Evolutionary conservation across 1,284 basidiomycete species (phyloP).

Genomic region (Blastosporella zonata): DNA sequence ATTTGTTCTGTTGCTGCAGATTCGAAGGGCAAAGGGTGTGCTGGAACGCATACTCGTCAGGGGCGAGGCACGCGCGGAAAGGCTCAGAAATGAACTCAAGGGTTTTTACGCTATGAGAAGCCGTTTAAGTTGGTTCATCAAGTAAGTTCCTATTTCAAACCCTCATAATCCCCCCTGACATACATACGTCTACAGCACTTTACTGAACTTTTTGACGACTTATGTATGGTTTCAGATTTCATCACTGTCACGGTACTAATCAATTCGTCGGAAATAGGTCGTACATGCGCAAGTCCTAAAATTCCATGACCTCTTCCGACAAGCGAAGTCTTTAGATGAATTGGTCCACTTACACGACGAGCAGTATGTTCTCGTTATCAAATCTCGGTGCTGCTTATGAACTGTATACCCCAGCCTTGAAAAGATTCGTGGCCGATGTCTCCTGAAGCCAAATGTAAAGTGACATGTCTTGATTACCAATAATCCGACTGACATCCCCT

Average conservation of each 20-base stretch:
- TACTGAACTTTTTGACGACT: constrained; percentile 72
- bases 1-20: constrained; percentile 76
- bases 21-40: constrained; percentile 68
- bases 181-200: constrained; percentile 43
- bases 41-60: constrained; percentile 68
- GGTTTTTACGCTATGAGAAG: constrained; percentile 71
- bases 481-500: neutral
- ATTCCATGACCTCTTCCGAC: constrained; percentile 56
- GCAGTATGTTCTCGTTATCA: constrained; percentile 51
- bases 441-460: constrained; percentile 65
- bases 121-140: constrained; percentile 78
- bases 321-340: constrained; percentile 67
- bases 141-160: constrained; percentile 47
- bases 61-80: constrained; percentile 32
- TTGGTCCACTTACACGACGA: constrained; percentile 71
- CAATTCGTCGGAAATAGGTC: constrained; percentile 45
- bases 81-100: constrained; percentile 49
- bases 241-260: constrained; percentile 2
- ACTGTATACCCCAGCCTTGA: constrained; percentile 48
- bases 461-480: neutral
- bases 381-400: neutral
- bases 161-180: neutral
- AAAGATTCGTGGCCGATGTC: constrained; percentile 59
- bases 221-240: constrained; percentile 45
- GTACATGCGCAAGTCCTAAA: constrained; percentile 57